Conservation (phyloP, 352 stramenopile genomes). For the Globisporangium paroecandrum region DNA sequence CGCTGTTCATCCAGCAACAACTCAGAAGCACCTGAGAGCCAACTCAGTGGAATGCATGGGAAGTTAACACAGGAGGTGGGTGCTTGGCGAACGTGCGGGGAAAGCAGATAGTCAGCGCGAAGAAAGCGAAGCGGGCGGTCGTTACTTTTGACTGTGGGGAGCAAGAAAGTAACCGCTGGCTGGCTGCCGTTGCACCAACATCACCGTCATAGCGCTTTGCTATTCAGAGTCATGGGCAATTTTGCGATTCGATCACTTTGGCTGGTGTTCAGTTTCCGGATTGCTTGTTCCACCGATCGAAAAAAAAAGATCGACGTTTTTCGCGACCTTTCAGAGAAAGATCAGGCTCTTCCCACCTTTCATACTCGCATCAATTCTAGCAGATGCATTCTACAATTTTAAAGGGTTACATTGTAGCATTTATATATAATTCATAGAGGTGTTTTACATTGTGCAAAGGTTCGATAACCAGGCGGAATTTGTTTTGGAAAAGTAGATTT, state of each 20-base stretch:
- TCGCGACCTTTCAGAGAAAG: not conserved
- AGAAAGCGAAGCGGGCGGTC: not conserved
- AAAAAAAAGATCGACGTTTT: not conserved
- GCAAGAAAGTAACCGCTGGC: not conserved
- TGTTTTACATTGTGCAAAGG: no score
- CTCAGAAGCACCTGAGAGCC: not conserved
- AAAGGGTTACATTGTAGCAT: no score
- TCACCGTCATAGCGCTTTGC: not conserved
- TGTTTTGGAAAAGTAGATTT: not conserved
- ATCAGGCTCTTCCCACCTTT: not conserved
- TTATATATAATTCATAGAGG: no score
- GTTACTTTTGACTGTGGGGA: not conserved
- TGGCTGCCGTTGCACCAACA: not conserved
- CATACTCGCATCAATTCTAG: not conserved
- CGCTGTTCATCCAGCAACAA: not conserved
- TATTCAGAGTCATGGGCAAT: not conserved
- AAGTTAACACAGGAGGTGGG: not conserved
- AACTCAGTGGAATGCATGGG: not conserved
- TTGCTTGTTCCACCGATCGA: not conserved
- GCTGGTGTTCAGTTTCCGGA: not conserved
- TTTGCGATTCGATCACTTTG: not conserved
- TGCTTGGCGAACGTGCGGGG: not conserved
- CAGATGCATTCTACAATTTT: not conserved
- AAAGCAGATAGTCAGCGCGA: not conserved
- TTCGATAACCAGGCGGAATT: no score